Conservation (phyloP, 2,329 filamentous ascomycete genomes). For the Teratosphaeria zuluensis region DNA sequence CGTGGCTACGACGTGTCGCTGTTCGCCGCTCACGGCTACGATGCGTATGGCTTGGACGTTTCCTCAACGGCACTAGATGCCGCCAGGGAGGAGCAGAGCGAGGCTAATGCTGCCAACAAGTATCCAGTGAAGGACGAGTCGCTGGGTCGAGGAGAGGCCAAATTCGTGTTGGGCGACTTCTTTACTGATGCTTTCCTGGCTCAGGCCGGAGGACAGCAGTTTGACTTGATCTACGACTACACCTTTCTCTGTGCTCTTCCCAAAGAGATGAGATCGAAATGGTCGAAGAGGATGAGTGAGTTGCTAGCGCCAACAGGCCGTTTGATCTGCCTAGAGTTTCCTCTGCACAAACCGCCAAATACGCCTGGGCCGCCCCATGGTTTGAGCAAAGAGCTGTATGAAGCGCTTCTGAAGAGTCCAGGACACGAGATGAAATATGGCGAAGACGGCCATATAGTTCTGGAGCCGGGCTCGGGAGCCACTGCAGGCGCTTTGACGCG, state of each 20-base stretch:
- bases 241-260: slow-evolving; percentile 55
- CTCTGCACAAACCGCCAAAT: slow-evolving; percentile 57
- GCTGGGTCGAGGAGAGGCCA: slow-evolving; percentile 41
- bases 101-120: slow-evolving; percentile 25
- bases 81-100: slow-evolving; percentile 29
- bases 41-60: slow-evolving; percentile 65
- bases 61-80: slow-evolving; percentile 42
- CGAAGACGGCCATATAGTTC: slow-evolving; percentile 40
- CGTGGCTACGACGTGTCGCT: slow-evolving; percentile 72
- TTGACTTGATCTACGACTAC: slow-evolving; percentile 59
- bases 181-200: slow-evolving; percentile 51
- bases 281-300: slow-evolving; percentile 47
- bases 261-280: slow-evolving; percentile 44
- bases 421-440: slow-evolving; percentile 58
- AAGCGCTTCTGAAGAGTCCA: slow-evolving; percentile 59
- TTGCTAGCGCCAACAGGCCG: slow-evolving; percentile 44
- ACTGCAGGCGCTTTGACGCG: slow-evolving; percentile 33
- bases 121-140: slow-evolving; percentile 35
- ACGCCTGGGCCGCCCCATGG: slow-evolving; percentile 65
- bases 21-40: slow-evolving; percentile 64
- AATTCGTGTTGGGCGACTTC: slow-evolving; percentile 56
- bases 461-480: slow-evolving; percentile 28
- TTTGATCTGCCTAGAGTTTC: slow-evolving; percentile 66
- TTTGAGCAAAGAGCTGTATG: slow-evolving; percentile 58
- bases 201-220: slow-evolving; percentile 33